Percentiles rank a stretch among this genome's conserved stretches.
phyloP scores from a whole-genome alignment of 768 basidiomycete species.

The Mycena albidolilacea region DNA sequence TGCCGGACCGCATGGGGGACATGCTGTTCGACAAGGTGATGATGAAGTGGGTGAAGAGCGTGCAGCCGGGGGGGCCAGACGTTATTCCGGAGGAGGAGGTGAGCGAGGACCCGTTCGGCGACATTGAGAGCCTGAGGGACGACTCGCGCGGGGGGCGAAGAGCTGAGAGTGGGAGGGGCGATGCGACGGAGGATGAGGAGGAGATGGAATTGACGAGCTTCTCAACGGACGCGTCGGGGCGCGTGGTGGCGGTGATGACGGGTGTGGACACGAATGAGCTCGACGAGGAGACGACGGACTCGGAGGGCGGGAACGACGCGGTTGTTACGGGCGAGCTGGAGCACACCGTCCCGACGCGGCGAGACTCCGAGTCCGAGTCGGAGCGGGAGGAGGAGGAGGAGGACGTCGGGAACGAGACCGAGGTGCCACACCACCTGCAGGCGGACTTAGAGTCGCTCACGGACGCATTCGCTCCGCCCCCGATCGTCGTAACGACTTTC shows the following conservation, averaged over 20 bases:
- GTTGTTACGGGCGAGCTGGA: slow-evolving; percentile 43
- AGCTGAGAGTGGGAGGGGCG: slow-evolving; percentile 53
- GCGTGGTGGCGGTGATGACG: slow-evolving; percentile 66
- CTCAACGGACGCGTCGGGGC: slow-evolving; percentile 76
- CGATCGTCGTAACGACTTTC: slow-evolving; percentile 36
- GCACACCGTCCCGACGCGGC: slow-evolving; percentile 16
- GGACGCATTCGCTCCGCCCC: slow-evolving; percentile 37
- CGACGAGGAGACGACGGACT: slow-evolving; percentile 64
- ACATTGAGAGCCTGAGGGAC: slow-evolving; percentile 88
- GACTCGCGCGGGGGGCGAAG: slow-evolving; percentile 61
- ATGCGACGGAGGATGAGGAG: slow-evolving; percentile 72
- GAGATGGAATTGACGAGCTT: slow-evolving; percentile 81
- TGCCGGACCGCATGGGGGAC: slow-evolving; percentile 86
- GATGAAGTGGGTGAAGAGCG: slow-evolving; percentile 89
- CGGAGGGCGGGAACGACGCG: slow-evolving; percentile 61
- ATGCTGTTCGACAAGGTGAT: slow-evolving; percentile 90
- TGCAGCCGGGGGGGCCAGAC: slow-evolving; percentile 50
- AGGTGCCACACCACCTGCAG: background rate
- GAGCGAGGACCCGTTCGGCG: slow-evolving; percentile 93
- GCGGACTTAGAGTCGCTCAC: slow-evolving; percentile 30
- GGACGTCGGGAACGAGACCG: background rate
- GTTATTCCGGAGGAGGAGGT: slow-evolving; percentile 60
- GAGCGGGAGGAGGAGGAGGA: slow-evolving; percentile 20
- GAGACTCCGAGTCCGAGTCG: slow-evolving; percentile 35
- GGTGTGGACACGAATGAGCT: slow-evolving; percentile 58